Base-by-base conservation (phyloP, 768 basidiomycete genomes). In the Suillus decipiens region DNA sequence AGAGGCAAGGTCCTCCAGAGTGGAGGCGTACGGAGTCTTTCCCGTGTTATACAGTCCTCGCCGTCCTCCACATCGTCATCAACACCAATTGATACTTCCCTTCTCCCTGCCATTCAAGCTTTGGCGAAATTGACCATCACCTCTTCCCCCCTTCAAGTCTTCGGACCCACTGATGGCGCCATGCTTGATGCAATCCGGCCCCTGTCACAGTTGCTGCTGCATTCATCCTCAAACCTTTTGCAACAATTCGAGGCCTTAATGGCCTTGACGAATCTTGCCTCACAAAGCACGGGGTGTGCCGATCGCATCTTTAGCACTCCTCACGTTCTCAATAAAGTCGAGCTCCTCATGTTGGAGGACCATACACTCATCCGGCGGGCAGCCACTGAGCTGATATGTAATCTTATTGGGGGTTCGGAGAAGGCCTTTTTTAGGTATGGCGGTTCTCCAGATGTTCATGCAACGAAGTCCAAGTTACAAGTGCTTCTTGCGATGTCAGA, bases 221-320 rank as follows among this genome's bases (percentile, higher is more conserved):
- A 90, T 70, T 76, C 86, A 1, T 82, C 85, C 0, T 84, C 93
- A 10, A 88, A 77, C 53, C 83, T 91, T 39, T 79, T 99, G 7
- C 94, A 97, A 71, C 84, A 84, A 45, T 99, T 99, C 70, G 97
- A 99, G 75, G 87, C 88, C 4, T 80, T 96, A 68, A 98, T 99
- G 96, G 96, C 95, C 1, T 81, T 99, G 59, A 99, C 97, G 9
- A 99, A 99, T 73, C 78, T 99, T 48, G 89, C 96, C 0, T 95
- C 95, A 19, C 83, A 92, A 59, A 85, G 84, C 56, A 78, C 86
- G 0, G 83, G 86, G 36, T 74, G 88, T 10, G 87, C 92, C 3
- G 79, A 84, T 22, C 85, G 89, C 53, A 84, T 97, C 55, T 88
- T 87, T 1, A 79, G 80, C 51, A 79, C 82, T 0, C 82, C 86